Evolutionary conservation across 331 rosid species (phyloP), one percentile per base, ranked within the genome.

Genomic region (Pyrus hybrid): DNA sequence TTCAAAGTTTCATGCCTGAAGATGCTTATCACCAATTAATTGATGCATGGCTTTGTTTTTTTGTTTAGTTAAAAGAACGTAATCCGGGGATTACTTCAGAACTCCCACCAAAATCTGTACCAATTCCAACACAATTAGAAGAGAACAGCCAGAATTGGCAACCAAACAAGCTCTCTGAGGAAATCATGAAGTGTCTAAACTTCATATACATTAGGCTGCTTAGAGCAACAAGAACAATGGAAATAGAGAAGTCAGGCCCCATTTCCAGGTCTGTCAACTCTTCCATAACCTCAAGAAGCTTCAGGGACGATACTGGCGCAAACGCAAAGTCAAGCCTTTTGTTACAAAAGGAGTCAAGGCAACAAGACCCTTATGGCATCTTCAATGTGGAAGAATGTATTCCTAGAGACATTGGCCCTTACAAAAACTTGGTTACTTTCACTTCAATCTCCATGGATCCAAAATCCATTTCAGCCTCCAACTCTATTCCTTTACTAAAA

Each of bases 341-440:
- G 77, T 62, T 77, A 82, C 94, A 93, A 16, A 93, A 83, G 76
- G 97, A 94, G 77, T 84, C 90, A 18, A 89, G 91, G 80, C 99
- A 94, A 60, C 97, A 89, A 81, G 99, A 94, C 54, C 99, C 99
- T 21, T 94, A 92, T 56, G 93, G 97, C 17, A 81, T 94, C 58
- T 94, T 94, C 70, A 23, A 94, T 49, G 71, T 79, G 32, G 99
- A 92, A 79, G 97, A 87, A 76, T 89, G 93, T 25, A 86, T 92
- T 83, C 96, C 95, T 0, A 85, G 99, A 79, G 99, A 94, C 72
- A 90, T 94, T 80, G 99, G 99, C 60, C 97, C 97, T 80, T 94
- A 94, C 71, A 94, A 94, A 86, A 94, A 94, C 85, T 62, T 92
- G 68, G 96, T 90, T 61, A 86, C 90, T 32, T 90, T 94, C 83